Conservation (phyloP, 345 rosid species). For the Eucalyptus decipiens region DNA sequence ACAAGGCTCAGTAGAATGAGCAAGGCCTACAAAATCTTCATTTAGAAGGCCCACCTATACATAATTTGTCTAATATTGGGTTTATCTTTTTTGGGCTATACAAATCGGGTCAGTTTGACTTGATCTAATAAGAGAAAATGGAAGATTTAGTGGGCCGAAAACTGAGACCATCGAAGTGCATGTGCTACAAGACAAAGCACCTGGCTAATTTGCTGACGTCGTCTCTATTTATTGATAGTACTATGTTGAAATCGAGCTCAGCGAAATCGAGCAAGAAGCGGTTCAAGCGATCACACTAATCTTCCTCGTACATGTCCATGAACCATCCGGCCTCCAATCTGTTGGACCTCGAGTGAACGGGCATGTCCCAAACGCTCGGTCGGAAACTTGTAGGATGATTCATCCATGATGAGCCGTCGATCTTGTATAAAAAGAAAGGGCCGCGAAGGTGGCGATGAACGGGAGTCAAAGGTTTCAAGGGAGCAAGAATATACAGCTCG, state of each 20-base stretch:
- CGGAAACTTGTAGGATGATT: background rate
- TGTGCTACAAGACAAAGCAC: background rate
- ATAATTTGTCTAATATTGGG: background rate
- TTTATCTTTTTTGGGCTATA: background rate
- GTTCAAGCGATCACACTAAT: background rate
- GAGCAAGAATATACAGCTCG: background rate
- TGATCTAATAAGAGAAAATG: background rate
- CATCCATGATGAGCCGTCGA: background rate
- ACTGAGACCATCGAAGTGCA: background rate
- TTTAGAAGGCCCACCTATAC: background rate
- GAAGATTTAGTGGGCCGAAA: background rate
- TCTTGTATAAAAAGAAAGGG: too few species aligned
- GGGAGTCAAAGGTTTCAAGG: background rate
- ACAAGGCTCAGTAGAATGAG: background rate
- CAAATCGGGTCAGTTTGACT: background rate
- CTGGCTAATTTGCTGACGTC: background rate
- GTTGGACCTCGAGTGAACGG: background rate
- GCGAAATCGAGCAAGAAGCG: background rate
- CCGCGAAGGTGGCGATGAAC: too few species aligned
- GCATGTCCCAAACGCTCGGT: slow-evolving; percentile 1
- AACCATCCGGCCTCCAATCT: slow-evolving; percentile 1
- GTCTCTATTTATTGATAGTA: background rate
- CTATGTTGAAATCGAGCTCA: background rate
- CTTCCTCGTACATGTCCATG: background rate
- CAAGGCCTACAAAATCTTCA: background rate